Evolutionary conservation across 202 grass and related monocot genomes (phyloP).

Genomic region (Miscanthus sacchariflorus): DNA sequence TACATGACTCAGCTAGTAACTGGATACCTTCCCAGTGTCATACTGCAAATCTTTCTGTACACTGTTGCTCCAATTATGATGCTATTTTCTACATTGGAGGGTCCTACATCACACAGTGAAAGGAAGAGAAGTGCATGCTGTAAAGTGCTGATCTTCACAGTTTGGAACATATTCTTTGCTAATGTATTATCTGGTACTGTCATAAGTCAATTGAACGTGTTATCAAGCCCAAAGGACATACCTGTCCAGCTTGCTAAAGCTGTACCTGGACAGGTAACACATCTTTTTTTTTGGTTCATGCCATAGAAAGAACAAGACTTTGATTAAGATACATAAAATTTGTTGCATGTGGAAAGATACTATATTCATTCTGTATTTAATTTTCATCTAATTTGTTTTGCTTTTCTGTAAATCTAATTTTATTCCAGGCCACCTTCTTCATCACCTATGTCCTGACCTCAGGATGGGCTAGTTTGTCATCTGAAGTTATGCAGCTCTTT

Average conservation of each 20-base stretch:
- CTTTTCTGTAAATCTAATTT: slow-evolving; percentile 12
- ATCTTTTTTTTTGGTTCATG: neutral
- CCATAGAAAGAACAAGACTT: slow-evolving; percentile 19
- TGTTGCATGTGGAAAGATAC: slow-evolving; percentile 19
- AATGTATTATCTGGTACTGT: slow-evolving; percentile 85
- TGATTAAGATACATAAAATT: neutral
- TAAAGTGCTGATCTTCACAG: slow-evolving; percentile 88
- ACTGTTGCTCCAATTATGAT: slow-evolving; percentile 83
- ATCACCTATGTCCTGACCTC: slow-evolving; percentile 97
- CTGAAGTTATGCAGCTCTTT: slow-evolving; percentile 92
- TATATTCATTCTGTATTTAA: neutral
- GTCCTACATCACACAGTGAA: slow-evolving; percentile 81
- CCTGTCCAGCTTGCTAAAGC: slow-evolving; percentile 79
- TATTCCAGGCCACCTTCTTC: slow-evolving; percentile 89
- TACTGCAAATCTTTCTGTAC: slow-evolving; percentile 79
- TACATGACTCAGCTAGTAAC: slow-evolving; percentile 80
- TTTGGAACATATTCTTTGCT: slow-evolving; percentile 97
- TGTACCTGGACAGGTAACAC: slow-evolving; percentile 77
- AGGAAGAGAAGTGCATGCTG: slow-evolving; percentile 92
- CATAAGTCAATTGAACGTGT: slow-evolving; percentile 72
- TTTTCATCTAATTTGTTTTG: slow-evolving; percentile 19
- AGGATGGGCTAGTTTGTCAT: slow-evolving; percentile 94
- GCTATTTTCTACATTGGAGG: slow-evolving; percentile 85
- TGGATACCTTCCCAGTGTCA: slow-evolving; percentile 92
- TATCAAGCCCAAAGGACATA: slow-evolving; percentile 83